Evolutionary conservation across 192 early-diverging fungal genomes (phyloP), one percentile per base, ranked within the genome.

Genomic region (Umbelopsis vinacea): DNA sequence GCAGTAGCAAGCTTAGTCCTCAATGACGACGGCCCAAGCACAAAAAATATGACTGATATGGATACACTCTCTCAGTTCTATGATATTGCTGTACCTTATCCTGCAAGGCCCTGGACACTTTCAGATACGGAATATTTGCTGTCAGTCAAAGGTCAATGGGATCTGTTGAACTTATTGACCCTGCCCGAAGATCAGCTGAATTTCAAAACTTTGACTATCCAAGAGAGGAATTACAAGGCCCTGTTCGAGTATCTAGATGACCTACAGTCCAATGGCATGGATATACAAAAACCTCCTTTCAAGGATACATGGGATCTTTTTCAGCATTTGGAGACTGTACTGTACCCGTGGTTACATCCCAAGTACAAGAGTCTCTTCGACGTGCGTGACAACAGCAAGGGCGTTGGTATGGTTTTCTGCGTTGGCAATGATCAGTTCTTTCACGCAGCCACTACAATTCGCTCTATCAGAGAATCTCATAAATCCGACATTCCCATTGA

Each of bases 401-500:
- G 74, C 15, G 47, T 50, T 14, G 74, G 74, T 8, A 66, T 73
- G 8, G 55, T 80, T 19, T 71, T 76, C 35, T 76, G 71, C 46
- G 79, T 72, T 19, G 79, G 82, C 33, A 83, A 83, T 50, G 23
- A 54, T 23, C 82, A 80, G 67, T 83, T 83, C 24, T 74, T 78
- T 35, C 78, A 74, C 66, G 74, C 79, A 6, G 74, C 78, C 2
- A 78, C 79, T 3, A 68, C 79, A 1, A 83, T 83, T 21, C 79
- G 76, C 33, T 68, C 76, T 4, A 21, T 83, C 24, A 74, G 82
- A 43, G 75, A 80, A 46, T 60, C 66, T 12, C 60, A 80, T 15
- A 73, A 83, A 55, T 80, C 74, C 3, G 52, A 40, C 3, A 67
- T 91, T 21, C 89, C 86, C 6, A 85, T 91, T 33, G 82, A 90